A percentile compares a stretch with the other conserved stretches of the same genome.
Conservation (phyloP, 1,139 yeast genomes). For the Protomyces pachydermus region DNA sequence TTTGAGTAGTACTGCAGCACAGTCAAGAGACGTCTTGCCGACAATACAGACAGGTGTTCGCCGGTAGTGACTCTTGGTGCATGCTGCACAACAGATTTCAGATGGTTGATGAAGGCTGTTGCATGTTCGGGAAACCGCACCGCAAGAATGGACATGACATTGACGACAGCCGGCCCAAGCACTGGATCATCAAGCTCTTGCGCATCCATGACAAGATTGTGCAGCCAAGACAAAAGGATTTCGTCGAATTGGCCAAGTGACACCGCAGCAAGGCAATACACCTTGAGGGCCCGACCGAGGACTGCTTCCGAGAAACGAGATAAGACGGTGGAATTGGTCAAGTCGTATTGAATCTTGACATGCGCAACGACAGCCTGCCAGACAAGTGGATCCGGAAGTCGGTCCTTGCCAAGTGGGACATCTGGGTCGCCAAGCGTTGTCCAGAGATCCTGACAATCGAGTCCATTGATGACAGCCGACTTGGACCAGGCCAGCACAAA, state of each 20-base stretch:
- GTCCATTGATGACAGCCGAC: background rate
- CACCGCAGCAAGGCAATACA: background rate
- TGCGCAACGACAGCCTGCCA: conserved; percentile 8
- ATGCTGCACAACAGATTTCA: background rate
- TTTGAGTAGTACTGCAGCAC: conserved; percentile 9
- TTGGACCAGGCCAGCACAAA: conserved; percentile 17
- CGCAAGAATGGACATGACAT: conserved; percentile 7
- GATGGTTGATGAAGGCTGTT: background rate
- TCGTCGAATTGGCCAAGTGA: background rate
- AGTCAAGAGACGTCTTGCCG: conserved; percentile 2
- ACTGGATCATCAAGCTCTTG: conserved; percentile 5
- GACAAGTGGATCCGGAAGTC: conserved; percentile 2
- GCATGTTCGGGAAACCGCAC: conserved; percentile 4
- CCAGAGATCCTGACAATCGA: background rate
- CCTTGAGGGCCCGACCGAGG: background rate
- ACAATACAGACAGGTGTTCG: background rate
- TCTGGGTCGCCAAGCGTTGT: background rate
- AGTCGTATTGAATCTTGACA: conserved; percentile 3
- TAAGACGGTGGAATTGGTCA: background rate
- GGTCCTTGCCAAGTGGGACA: background rate
- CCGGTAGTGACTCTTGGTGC: background rate
- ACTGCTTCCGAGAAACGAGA: conserved; percentile 9
- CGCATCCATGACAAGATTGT: background rate
- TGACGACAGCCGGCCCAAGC: background rate
- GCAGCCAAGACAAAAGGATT: conserved; percentile 1